Conservation (phyloP, 345 rosid genomes). For the Euphorbia peplus region DNA sequence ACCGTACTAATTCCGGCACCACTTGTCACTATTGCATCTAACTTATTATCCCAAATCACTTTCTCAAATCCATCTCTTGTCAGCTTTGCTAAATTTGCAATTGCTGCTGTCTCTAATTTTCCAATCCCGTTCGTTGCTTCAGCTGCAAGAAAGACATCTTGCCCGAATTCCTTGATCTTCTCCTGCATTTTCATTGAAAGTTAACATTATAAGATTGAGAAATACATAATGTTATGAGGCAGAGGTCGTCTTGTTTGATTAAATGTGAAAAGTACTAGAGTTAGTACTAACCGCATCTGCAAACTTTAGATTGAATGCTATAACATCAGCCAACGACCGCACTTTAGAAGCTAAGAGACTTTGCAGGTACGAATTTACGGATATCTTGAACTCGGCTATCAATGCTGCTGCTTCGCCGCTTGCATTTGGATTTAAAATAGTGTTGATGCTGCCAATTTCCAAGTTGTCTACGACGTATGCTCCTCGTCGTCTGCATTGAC, state of each 20-base stretch:
- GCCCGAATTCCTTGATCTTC: conserved; percentile 44
- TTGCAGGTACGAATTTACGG: conserved; percentile 47
- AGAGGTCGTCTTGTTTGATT: too few species aligned
- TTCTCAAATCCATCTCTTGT: conserved; percentile 19
- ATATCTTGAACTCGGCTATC: conserved; percentile 53
- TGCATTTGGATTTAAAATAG: conserved; percentile 1
- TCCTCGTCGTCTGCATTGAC: conserved; percentile 40
- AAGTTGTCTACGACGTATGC: conserved; percentile 47
- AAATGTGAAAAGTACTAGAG: too few species aligned
- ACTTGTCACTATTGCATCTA: conserved; percentile 52
- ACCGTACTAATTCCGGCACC: conserved; percentile 9
- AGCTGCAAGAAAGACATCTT: conserved; percentile 17
- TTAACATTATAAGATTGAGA: too few species aligned
- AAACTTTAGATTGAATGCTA: conserved; percentile 46
- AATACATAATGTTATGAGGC: too few species aligned
- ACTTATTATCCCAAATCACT: conserved; percentile 15
- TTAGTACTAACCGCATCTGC: conserved; percentile 33
- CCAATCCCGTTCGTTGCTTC: not conserved
- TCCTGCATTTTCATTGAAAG: conserved; percentile 37
- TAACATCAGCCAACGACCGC: conserved; percentile 53
- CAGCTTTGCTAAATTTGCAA: not conserved
- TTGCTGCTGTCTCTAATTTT: too few species aligned
- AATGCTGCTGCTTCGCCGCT: conserved; percentile 42
- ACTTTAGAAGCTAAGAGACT: conserved; percentile 49
- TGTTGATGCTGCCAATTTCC: conserved; percentile 36